phyloP scores from a whole-genome alignment of 129 eudicot species.

The Erigeron canadensis region DNA sequence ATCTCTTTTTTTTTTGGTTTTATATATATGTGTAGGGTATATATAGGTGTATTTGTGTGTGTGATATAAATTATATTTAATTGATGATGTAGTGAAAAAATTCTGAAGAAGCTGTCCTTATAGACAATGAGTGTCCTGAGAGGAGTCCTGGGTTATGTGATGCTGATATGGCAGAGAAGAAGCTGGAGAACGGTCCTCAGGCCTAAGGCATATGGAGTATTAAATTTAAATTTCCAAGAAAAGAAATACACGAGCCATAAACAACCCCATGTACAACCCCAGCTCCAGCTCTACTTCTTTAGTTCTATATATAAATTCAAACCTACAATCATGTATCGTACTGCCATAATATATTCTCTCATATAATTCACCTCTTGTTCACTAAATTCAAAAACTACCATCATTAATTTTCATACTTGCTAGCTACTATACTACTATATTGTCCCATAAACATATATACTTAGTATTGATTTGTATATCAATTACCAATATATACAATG shows the following conservation, averaged over 20 bases:
- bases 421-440: too few species aligned
- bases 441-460: conserved; percentile 1
- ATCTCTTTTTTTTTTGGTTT: too few species aligned
- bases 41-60: too few species aligned
- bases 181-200: too few species aligned
- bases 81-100: too few species aligned
- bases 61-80: too few species aligned
- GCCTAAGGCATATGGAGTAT: too few species aligned
- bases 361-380: conserved; percentile 2
- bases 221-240: not conserved
- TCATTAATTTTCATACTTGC: conserved; percentile 29
- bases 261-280: not conserved
- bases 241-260: not conserved
- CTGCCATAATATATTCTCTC: not conserved
- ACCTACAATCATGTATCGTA: not conserved
- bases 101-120: too few species aligned
- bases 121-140: too few species aligned
- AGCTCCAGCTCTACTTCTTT: not conserved
- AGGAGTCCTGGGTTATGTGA: too few species aligned
- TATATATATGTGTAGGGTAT: too few species aligned
- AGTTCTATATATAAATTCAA: not conserved
- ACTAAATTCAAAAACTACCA: conserved; percentile 29
- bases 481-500: conserved; percentile 4
- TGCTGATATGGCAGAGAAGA: too few species aligned
- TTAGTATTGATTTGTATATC: not conserved